Evolutionary conservation across 169 alveolate species (phyloP), one percentile per base, ranked within the genome.

Genomic region (Plasmodium gonderi): DNA sequence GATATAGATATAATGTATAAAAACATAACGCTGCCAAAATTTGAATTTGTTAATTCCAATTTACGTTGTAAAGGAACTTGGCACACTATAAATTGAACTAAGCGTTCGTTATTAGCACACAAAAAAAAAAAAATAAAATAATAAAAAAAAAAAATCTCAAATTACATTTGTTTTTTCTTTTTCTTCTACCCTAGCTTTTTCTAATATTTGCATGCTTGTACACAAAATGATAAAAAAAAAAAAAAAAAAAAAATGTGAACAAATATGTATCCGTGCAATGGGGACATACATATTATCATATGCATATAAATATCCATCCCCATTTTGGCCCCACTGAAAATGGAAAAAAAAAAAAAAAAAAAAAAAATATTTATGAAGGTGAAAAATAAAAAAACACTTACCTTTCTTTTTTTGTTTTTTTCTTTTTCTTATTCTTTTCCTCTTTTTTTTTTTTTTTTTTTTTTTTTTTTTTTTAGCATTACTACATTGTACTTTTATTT

Each of bases 321-420:
- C 87, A 78, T 78, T 78, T 78, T 78, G 87, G 87, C 87, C 87
- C 87, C 87, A 78, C 38, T 78, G 72, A 78, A 78, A 78, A 26
- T 45, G 65, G 38, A 78, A 78, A 47, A 78, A 78, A 77, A 77
- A 44, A 23, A 29, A 74, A 74, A 36, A 54, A 54, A 54, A 54
- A 1, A 20, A 1, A 6, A n/a, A 54, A 54, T 11, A 54, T 31
- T 20, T 31, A 31, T 11, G 69, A 54, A 54, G 69, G 23, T 20
- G 20, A 17, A n/a, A 54, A 54, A 17, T 17, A 51, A 51, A 51
- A 54, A 54, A 54, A n/a, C 23, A 54, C 69, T 54, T 49, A 20
- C 23, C 69, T 20, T 54, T 54, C 23, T 51, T 54, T 54, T 20
- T 54, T 20, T 31, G 36, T 23, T 54, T 54, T 54, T 54, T 54